phyloP scores from a whole-genome alignment of 495 filamentous ascomycete genomes.

The Aspergillus panamensis region DNA sequence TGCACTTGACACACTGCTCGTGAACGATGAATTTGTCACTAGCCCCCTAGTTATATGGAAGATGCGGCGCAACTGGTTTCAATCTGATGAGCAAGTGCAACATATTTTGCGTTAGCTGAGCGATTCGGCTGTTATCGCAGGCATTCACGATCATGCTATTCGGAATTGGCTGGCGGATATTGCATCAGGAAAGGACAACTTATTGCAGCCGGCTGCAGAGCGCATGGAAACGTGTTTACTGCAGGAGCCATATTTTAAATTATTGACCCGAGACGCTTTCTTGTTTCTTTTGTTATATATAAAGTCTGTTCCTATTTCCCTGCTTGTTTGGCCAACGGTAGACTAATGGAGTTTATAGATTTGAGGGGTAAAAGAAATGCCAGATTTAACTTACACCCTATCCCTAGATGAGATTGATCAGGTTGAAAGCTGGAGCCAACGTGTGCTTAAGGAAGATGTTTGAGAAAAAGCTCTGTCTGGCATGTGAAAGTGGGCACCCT shows the following conservation, averaged over 20 bases:
- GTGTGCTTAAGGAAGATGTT: not conserved
- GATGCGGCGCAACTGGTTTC: not conserved
- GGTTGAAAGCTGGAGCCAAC: not conserved
- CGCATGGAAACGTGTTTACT: not conserved
- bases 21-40: not conserved
- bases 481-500: not conserved
- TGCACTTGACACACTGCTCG: not conserved
- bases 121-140: constrained; percentile 1
- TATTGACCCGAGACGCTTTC: not conserved
- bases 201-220: not conserved
- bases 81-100: not conserved
- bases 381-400: not conserved
- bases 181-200: not conserved
- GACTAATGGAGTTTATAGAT: not conserved
- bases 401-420: not conserved
- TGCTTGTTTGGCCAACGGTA: not conserved
- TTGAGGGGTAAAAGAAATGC: not conserved
- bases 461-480: not conserved
- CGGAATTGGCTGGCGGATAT: not conserved
- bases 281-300: not conserved
- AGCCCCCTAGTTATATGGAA: not conserved
- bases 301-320: not conserved
- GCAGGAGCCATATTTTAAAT: not conserved
- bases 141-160: not conserved
- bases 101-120: not conserved